A percentile compares a stretch with the other conserved stretches of the same genome.
Evolutionary conservation across 1,284 basidiomycete species (phyloP).

Genomic region (Fomitiporia mediterranea): DNA sequence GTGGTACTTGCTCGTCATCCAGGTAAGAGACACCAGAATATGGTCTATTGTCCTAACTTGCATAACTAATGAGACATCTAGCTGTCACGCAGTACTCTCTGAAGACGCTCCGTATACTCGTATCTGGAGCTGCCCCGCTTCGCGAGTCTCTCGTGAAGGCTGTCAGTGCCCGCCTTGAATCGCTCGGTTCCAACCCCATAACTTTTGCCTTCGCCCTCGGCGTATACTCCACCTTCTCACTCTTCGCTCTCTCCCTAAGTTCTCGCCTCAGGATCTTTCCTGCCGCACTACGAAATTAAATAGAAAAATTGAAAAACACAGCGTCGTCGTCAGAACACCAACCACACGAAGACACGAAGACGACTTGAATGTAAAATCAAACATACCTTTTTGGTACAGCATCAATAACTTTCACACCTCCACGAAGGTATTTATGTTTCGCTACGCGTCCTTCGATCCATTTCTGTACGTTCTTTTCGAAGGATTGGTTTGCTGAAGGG

Average conservation of each 20-base stretch:
- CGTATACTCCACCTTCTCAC: constrained; percentile 39
- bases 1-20: constrained; percentile 66
- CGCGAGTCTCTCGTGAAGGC: constrained; percentile 55
- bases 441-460: constrained; percentile 66
- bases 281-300: constrained; percentile 43
- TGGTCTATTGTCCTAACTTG: no score
- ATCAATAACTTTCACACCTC: constrained; percentile 55
- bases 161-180: constrained; percentile 38
- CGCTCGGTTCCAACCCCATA: constrained; percentile 34
- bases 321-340: neutral
- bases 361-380: neutral
- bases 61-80: constrained; percentile 30
- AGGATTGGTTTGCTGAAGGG: constrained; percentile 34
- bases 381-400: constrained; percentile 63
- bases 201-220: no score
- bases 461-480: constrained; percentile 46
- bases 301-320: neutral
- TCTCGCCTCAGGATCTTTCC: constrained; percentile 69
- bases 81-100: constrained; percentile 71
- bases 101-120: constrained; percentile 52
- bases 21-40: constrained; percentile 36
- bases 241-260: constrained; percentile 53
- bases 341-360: neutral
- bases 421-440: constrained; percentile 60
- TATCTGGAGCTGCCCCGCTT: constrained; percentile 83